phyloP scores from a whole-genome alignment of 768 basidiomycete species.

The Exidia glandulosa region DNA sequence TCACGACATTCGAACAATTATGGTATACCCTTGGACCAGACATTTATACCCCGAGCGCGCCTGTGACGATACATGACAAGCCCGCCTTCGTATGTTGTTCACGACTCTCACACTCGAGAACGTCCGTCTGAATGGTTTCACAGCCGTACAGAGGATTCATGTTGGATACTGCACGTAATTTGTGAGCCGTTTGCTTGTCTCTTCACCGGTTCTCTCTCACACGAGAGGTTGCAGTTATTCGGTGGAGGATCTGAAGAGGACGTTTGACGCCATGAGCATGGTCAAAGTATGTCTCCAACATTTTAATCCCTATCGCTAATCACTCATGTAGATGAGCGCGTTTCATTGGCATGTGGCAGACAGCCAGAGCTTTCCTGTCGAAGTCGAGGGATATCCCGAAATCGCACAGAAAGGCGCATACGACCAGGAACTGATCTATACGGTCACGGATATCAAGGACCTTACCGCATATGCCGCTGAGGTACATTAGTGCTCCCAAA shows the following conservation, averaged over 20 bases:
- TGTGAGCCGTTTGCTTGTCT: conserved; percentile 7
- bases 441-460: conserved; percentile 13
- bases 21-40: conserved; percentile 39
- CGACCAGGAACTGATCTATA: conserved; percentile 16
- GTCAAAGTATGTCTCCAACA: conserved; percentile 17
- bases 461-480: conserved; percentile 21
- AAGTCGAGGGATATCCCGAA: conserved; percentile 17
- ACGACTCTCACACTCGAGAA: not conserved
- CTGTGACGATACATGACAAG: conserved; percentile 47
- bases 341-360: conserved; percentile 29
- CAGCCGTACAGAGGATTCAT: conserved; percentile 21
- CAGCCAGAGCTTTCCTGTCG: conserved; percentile 21
- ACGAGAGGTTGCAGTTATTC: conserved; percentile 7
- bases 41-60: conserved; percentile 44
- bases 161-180: conserved; percentile 30
- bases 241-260: conserved; percentile 15
- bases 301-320: not conserved
- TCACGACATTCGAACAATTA: conserved; percentile 65
- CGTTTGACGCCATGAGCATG: conserved; percentile 24
- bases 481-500: conserved; percentile 11
- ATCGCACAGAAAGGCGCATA: conserved; percentile 23
- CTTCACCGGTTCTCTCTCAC: conserved; percentile 4
- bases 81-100: conserved; percentile 51
- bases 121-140: not conserved
- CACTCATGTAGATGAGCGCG: conserved; percentile 18